Conservation (phyloP, 257 asterid species). For the Schizonepeta tenuifolia region DNA sequence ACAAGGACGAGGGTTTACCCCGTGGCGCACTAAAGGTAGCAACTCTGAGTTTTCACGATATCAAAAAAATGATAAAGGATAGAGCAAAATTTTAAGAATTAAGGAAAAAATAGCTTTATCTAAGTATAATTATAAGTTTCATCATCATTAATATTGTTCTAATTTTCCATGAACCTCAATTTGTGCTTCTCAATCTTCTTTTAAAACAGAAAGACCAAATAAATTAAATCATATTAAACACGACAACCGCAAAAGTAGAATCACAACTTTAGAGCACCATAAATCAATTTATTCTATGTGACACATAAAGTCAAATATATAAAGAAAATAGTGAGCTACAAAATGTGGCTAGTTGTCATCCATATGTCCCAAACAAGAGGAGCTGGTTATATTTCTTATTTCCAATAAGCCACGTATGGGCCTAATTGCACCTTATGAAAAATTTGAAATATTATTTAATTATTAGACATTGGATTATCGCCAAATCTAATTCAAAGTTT, state of each 20-base stretch:
- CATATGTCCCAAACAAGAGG: constrained; percentile 9
- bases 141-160: no score
- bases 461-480: neutral
- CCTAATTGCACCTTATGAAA: neutral
- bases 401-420: constrained; percentile 3
- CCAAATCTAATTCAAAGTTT: neutral
- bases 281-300: neutral
- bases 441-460: neutral
- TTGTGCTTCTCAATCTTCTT: no score
- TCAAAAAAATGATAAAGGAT: no score
- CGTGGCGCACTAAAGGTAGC: no score
- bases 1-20: no score
- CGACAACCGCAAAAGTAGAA: neutral
- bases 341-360: constrained; percentile 8
- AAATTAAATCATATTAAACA: no score
- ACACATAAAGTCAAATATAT: neutral
- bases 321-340: neutral
- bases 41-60: no score
- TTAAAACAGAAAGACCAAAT: no score
- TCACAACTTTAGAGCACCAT: neutral
- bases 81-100: no score
- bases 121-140: no score
- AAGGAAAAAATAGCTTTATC: no score
- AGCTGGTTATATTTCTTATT: neutral
- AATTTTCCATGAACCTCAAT: no score